These are phyloP conservation scores for Trichoderma arundinaceum DNA, from an alignment of 2,329 filamentous ascomycete genomes.

Conservation along the genomic window DNA sequence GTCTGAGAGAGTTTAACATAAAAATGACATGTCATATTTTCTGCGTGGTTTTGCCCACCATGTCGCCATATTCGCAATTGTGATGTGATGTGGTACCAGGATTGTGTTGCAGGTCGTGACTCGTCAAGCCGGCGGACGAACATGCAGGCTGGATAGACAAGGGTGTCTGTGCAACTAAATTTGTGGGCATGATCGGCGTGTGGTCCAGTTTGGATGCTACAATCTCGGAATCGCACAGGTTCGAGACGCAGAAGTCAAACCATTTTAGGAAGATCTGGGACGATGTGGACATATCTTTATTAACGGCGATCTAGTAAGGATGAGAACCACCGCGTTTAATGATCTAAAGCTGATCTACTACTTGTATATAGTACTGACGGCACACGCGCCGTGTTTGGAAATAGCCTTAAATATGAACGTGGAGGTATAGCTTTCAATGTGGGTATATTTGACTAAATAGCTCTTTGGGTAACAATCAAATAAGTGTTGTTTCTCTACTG, in stretches of 20 bases:
- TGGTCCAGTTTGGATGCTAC: neutral
- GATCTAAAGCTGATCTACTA: neutral
- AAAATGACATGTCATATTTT: neutral
- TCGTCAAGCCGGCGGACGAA: neutral
- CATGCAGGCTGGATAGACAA: constrained; percentile 6
- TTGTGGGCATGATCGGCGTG: neutral
- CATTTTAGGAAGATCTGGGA: neutral
- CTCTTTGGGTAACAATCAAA: too few relatives aligned
- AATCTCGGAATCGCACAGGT: neutral
- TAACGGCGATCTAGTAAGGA: neutral
- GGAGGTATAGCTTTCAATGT: neutral
- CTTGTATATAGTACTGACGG: too few relatives aligned
- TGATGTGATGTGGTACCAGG: constrained; percentile 24
- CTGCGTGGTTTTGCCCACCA: neutral
- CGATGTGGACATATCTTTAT: neutral
- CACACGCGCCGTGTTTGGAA: neutral
- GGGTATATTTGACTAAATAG: neutral
- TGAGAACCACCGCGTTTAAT: neutral
- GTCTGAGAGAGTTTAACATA: neutral
- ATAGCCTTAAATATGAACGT: neutral
- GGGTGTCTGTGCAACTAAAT: neutral
- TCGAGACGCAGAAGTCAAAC: neutral
- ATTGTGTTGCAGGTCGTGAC: neutral
- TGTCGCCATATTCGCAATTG: constrained; percentile 30
- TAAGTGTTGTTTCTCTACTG: neutral